phyloP scores from a whole-genome alignment of 2,329 filamentous ascomycete genomes.

The Talaromyces sp. region DNA sequence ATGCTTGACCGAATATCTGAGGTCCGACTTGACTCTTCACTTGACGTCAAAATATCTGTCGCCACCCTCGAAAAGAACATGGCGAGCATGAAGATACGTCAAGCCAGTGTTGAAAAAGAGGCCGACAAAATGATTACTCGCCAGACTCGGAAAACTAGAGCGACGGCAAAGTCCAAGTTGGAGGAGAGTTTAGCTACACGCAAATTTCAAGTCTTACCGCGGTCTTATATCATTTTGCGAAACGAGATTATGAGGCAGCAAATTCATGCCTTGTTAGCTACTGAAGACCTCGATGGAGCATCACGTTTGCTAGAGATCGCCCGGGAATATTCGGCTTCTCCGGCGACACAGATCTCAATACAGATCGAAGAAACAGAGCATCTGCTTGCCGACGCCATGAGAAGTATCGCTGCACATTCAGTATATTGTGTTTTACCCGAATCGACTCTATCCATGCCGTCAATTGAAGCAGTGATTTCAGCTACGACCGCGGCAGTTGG shows the following conservation, averaged over 20 bases:
- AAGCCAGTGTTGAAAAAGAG: slow-evolving; percentile 7
- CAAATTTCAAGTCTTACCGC: slow-evolving; percentile 30
- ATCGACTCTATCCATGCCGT: slow-evolving; percentile 82
- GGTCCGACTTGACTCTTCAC: slow-evolving; percentile 23
- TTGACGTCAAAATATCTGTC: slow-evolving; percentile 26
- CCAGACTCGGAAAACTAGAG: slow-evolving; percentile 29
- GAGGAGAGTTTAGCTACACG: slow-evolving; percentile 16
- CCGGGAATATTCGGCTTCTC: slow-evolving; percentile 27
- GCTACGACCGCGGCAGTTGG: slow-evolving; percentile 32
- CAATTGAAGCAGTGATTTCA: slow-evolving; percentile 44
- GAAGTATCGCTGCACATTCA: slow-evolving; percentile 65
- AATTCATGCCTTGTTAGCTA: slow-evolving; percentile 43
- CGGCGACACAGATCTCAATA: slow-evolving; percentile 60
- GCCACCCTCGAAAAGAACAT: slow-evolving; percentile 40
- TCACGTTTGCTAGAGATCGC: slow-evolving; percentile 46
- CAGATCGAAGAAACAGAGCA: slow-evolving; percentile 35
- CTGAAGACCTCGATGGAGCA: slow-evolving; percentile 54
- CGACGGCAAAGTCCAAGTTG: slow-evolving; percentile 21
- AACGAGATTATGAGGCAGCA: slow-evolving; percentile 49
- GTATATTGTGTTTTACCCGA: slow-evolving; percentile 88
- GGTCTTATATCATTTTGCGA: slow-evolving; percentile 40
- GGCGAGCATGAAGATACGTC: slow-evolving; percentile 36
- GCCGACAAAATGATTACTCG: slow-evolving; percentile 20
- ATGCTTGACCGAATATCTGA: slow-evolving; percentile 40
- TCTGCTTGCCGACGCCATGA: slow-evolving; percentile 35